These are phyloP conservation scores for Pseudocercospora fuligena DNA, from an alignment of 2,329 filamentous ascomycete species.

Conservation along the genomic window DNA sequence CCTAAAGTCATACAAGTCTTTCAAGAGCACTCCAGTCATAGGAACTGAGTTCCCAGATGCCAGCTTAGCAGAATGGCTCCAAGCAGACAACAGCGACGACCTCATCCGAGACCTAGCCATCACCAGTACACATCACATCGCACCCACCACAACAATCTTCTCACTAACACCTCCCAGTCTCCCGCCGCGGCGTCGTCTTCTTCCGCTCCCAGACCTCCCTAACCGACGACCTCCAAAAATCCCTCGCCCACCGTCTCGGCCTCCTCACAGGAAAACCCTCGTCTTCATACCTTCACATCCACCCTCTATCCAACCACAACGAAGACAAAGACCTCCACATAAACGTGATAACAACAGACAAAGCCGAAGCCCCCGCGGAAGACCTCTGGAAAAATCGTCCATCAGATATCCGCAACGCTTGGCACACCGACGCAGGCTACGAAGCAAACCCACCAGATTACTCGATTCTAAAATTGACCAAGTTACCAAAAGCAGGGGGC, in stretches of 20 bases:
- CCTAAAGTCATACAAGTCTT: neutral
- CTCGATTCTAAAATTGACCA: constrained; percentile 60
- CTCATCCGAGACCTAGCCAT: constrained; percentile 24
- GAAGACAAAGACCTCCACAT: constrained; percentile 14
- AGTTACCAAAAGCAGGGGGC: constrained; percentile 59
- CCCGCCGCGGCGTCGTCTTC: constrained; percentile 71
- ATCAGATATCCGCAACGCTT: constrained; percentile 24
- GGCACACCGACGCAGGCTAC: constrained; percentile 67
- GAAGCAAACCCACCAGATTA: constrained; percentile 69
- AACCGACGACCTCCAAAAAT: constrained; percentile 66
- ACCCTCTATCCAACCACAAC: constrained; percentile 60
- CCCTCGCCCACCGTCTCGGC: constrained; percentile 64
- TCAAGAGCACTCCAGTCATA: constrained; percentile 56
- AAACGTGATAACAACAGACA: constrained; percentile 10
- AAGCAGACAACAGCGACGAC: constrained; percentile 39
- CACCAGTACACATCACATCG: constrained; percentile 15
- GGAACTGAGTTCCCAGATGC: constrained; percentile 63
- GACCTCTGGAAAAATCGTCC: constrained; percentile 9
- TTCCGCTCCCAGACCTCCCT: constrained; percentile 66
- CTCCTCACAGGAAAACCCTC: constrained; percentile 62
- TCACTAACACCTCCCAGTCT: constrained; percentile 54
- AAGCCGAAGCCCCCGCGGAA: constrained; percentile 6
- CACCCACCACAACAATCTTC: neutral
- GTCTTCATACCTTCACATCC: constrained; percentile 63
- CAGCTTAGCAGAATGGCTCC: constrained; percentile 64